Evolutionary conservation across 2,329 filamentous ascomycete genomes (phyloP), one percentile per base, ranked within the genome.

Genomic region (Endoconidiophora polonica): DNA sequence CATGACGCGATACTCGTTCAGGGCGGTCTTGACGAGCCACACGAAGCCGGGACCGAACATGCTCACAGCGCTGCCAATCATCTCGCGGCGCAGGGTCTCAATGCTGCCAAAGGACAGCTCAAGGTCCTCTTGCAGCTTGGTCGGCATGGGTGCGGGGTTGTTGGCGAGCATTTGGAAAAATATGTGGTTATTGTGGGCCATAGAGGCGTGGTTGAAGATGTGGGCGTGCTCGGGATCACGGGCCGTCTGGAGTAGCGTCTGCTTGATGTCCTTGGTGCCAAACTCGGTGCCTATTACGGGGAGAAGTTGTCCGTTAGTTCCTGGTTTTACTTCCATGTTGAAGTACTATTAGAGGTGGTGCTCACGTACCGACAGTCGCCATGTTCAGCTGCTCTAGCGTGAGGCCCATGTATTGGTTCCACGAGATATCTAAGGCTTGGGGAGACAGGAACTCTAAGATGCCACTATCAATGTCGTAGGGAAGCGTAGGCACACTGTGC

Each of bases 11-110:
- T 71, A 72, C 58, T 69, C 70, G 61, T 57, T 58, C 54, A 63
- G 60, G 49, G 60, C 65, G 57, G 59, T 62, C 65, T 77, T 77
- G 60, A 95, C 84, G 54, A 98, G 80, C 91, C 91, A 98, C 62
- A 96, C 83, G 67, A 93, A 96, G 56, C 91, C 91, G 0, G 90
- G 88, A 49, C 90, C 91, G 68, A 98, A 96, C 87, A 96, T 95
- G 68, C 79, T 76, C 57, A 77, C 73, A 52, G 90, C 90, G 39
- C 83, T 93, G 56, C 80, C 70, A 60, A 91, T 66, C 65, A 98
- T 79, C 62, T 91, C 84, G 58, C 73, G 72, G 61, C 79, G 79
- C 53, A 98, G 77, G 26, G 83, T 88, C 56, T 93, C 83, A 58
- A 93, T 70, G 58, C 81, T 86, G 61, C 83, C 82, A 69, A 94